Percentiles rank a stretch among this genome's conserved stretches.
phyloP scores from a whole-genome alignment of 306 rosid species.

The Datisca glomerata region DNA sequence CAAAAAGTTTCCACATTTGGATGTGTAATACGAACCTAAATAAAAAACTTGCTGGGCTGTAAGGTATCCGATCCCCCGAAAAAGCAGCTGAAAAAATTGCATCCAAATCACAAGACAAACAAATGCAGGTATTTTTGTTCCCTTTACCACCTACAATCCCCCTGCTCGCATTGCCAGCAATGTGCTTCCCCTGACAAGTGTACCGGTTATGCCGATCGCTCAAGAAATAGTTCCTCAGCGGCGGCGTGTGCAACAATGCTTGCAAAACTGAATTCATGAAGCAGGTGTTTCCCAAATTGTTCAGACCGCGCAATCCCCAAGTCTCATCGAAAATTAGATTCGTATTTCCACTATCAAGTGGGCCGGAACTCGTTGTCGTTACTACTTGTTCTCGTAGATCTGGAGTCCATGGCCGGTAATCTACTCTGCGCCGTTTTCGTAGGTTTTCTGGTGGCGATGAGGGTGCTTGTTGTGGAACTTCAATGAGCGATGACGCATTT shows the following conservation, averaged over 20 bases:
- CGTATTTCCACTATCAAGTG: constrained; percentile 16
- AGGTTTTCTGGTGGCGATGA: constrained; percentile 55
- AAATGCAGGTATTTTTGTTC: constrained; percentile 23
- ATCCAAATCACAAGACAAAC: constrained; percentile 77
- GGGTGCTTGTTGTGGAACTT: constrained; percentile 43
- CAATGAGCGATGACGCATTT: constrained; percentile 14
- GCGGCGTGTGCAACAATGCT: constrained; percentile 85
- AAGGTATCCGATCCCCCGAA: constrained; percentile 61
- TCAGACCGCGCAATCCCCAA: constrained; percentile 63
- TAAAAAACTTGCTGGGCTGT: constrained; percentile 70
- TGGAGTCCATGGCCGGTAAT: constrained; percentile 67
- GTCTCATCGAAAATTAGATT: constrained; percentile 29
- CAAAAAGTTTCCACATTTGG: no score
- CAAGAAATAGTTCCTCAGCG: constrained; percentile 64
- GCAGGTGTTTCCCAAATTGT: constrained; percentile 77
- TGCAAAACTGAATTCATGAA: constrained; percentile 84
- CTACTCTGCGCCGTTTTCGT: constrained; percentile 65
- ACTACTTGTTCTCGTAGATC: constrained; percentile 46
- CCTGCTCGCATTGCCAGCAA: constrained; percentile 15
- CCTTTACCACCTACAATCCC: constrained; percentile 18
- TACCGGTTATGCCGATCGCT: constrained; percentile 65
- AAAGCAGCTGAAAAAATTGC: constrained; percentile 56
- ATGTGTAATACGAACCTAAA: constrained; percentile 54
- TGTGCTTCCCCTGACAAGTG: constrained; percentile 47
- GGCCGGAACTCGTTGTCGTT: constrained; percentile 39